phyloP scores from a whole-genome alignment of 768 basidiomycete genomes.

The Suillus spraguei region DNA sequence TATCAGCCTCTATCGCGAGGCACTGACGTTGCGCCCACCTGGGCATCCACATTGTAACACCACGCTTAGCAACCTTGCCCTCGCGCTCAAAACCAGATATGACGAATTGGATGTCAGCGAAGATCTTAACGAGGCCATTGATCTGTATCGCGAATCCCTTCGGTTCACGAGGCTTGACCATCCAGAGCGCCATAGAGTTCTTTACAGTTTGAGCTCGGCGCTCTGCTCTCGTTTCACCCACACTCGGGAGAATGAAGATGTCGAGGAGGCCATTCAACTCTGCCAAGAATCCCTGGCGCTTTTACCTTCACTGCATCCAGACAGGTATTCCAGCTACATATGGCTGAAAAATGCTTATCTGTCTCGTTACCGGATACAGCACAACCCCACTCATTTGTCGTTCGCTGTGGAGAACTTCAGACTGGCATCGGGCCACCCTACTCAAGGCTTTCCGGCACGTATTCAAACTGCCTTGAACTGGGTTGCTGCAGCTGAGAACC shows the following conservation, averaged over 20 bases:
- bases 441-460: not conserved
- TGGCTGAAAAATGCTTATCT: slow-evolving; percentile 17
- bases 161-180: slow-evolving; percentile 13
- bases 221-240: slow-evolving; percentile 19
- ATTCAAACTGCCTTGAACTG: too few relatives aligned
- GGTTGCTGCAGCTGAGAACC: not conserved
- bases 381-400: slow-evolving; percentile 18
- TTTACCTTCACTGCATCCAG: not conserved
- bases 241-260: slow-evolving; percentile 14
- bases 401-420: slow-evolving; percentile 23
- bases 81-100: slow-evolving; percentile 15
- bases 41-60: slow-evolving; percentile 9
- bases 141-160: slow-evolving; percentile 16
- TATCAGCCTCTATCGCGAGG: slow-evolving; percentile 4
- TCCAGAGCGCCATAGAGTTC: slow-evolving; percentile 5
- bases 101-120: slow-evolving; percentile 9
- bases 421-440: slow-evolving; percentile 18
- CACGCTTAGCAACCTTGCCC: slow-evolving; percentile 19
- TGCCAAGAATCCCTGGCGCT: slow-evolving; percentile 11
- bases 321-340: not conserved
- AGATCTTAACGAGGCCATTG: slow-evolving; percentile 24
- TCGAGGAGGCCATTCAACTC: slow-evolving; percentile 25
- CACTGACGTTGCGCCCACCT: slow-evolving; percentile 12
- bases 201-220: slow-evolving; percentile 16
- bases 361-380: slow-evolving; percentile 26